Base-by-base conservation (phyloP, 768 basidiomycete species). In the Pisolithus sp. region DNA sequence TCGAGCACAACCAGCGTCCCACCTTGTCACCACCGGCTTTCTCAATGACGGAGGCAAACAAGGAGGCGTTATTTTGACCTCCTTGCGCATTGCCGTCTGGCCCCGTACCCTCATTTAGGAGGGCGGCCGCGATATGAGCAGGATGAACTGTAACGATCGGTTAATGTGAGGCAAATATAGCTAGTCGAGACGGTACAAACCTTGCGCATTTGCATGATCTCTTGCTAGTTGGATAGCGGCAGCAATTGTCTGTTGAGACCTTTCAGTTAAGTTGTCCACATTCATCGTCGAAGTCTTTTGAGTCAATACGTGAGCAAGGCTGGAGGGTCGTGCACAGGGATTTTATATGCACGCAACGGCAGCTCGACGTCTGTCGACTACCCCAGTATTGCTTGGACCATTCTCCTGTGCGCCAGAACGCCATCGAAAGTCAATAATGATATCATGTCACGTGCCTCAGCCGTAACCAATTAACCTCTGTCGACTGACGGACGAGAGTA, bases 11-110 rank as follows among this genome's bases (percentile, higher is more conserved):
- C 6, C 2, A 18, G 50, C 31, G 40, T 18, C 4, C 63, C 70
- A 89, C 86, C 21, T 84, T 79, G 62, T 94, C 92, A 24, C 89
- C 92, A 4, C 94, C 93, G 20, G 89, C 87, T 64, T 84, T 82
- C 53, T 86, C 79, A 34, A 94, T 78, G 2, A 90, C 85, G 5
- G 85, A 84, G 4, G 79, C 71, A 61, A 97, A 89, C 15, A 96
- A 75, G 10, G 89, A 82, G 7, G 62, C 44, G 12, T 62, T 50
- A 39, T 65, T 40, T 36, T 63, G 40, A 34, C 71, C 62, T 9
- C 70, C 68, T 28, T 74, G 68, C 18, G 72, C 66, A 24, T 70
- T 53, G 0, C 58, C 73, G 5, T 71, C 66, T 9, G 50, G 20
- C 38, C 68, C 66, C 31, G 71, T 66, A 3, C 73, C 73, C 57